phyloP scores from a whole-genome alignment of 192 early-diverging fungal genomes.

The Entomortierella parvispora region DNA sequence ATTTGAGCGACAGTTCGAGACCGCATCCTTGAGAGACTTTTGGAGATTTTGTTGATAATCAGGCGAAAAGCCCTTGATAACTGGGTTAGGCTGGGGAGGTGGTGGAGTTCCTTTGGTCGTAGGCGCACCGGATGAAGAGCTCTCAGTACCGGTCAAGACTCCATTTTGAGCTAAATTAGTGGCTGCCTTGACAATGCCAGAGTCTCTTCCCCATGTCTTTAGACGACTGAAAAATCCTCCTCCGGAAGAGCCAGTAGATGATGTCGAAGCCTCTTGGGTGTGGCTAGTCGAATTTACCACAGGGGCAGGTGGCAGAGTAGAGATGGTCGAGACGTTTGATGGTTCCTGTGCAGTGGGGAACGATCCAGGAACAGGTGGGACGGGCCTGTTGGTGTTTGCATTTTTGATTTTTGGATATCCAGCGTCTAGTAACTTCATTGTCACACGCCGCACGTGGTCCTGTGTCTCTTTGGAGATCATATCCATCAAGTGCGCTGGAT shows the following conservation, averaged over 20 bases:
- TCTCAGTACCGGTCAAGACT: conserved; percentile 16
- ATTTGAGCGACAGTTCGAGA: conserved; percentile 48
- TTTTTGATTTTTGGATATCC: conserved; percentile 61
- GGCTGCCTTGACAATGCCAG: conserved; percentile 23
- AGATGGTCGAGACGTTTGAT: conserved; percentile 35
- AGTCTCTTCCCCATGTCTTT: conserved; percentile 30
- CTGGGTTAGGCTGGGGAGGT: conserved; percentile 15
- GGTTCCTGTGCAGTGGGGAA: conserved; percentile 17
- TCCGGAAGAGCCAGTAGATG: not conserved
- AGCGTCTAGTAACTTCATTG: conserved; percentile 65
- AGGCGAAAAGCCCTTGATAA: conserved; percentile 37
- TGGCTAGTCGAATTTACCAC: not conserved
- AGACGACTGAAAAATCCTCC: conserved; percentile 35
- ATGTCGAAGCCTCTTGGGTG: not conserved
- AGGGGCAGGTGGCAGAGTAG: conserved; percentile 24
- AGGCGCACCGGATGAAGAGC: not conserved
- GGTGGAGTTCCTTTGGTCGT: not conserved
- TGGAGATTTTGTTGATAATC: conserved; percentile 43
- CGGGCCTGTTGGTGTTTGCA: not conserved
- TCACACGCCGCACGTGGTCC: conserved; percentile 65
- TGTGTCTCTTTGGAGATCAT: conserved; percentile 59
- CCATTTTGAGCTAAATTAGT: not conserved
- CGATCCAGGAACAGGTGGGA: conserved; percentile 22
- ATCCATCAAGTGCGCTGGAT: conserved; percentile 63
- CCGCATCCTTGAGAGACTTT: conserved; percentile 27